Evolutionary conservation across 2,329 filamentous ascomycete species (phyloP).

Genomic region (Chalara sp.): DNA sequence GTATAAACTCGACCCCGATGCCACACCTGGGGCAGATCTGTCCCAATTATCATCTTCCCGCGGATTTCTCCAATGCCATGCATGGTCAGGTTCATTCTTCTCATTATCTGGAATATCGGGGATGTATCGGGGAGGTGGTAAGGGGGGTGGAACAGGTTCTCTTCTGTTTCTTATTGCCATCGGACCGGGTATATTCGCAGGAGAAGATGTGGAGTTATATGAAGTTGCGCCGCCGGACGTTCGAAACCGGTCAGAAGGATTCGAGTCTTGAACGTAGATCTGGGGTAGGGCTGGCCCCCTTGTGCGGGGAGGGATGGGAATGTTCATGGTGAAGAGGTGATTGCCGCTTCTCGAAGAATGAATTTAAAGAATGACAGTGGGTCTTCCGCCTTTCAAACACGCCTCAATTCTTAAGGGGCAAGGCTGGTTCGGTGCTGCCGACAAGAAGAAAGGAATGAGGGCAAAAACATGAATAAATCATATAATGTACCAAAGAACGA

Average conservation of each 20-base stretch:
- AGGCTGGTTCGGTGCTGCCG: constrained; percentile 18
- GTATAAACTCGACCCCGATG: constrained; percentile 41
- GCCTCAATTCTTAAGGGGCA: constrained; percentile 18
- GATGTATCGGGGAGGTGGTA: constrained; percentile 56
- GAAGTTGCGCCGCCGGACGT: constrained; percentile 19
- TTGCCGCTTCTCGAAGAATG: constrained; percentile 1
- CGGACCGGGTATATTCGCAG: constrained; percentile 38
- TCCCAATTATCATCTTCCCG: constrained; percentile 40
- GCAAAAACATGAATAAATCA: neutral
- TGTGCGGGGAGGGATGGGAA: constrained; percentile 25
- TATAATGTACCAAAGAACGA: too few relatives aligned
- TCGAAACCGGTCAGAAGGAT: constrained; percentile 24
- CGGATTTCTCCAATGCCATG: constrained; percentile 52
- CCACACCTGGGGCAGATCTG: constrained; percentile 31
- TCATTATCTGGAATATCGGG: constrained; percentile 42
- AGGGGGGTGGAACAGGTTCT: constrained; percentile 48
- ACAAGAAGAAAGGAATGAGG: constrained; percentile 1
- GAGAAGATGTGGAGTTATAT: constrained; percentile 28
- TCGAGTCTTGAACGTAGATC: constrained; percentile 35
- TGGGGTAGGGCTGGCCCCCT: constrained; percentile 28
- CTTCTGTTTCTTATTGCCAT: constrained; percentile 58
- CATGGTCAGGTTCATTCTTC: constrained; percentile 54
- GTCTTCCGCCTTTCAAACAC: constrained; percentile 6
- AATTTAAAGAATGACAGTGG: constrained; percentile 5
- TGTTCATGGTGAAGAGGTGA: constrained; percentile 32